A percentile compares a stretch with the other conserved stretches of the same genome.
Evolutionary conservation across 495 filamentous ascomycete species (phyloP).

Genomic region (Aspergillus taichungensis): DNA sequence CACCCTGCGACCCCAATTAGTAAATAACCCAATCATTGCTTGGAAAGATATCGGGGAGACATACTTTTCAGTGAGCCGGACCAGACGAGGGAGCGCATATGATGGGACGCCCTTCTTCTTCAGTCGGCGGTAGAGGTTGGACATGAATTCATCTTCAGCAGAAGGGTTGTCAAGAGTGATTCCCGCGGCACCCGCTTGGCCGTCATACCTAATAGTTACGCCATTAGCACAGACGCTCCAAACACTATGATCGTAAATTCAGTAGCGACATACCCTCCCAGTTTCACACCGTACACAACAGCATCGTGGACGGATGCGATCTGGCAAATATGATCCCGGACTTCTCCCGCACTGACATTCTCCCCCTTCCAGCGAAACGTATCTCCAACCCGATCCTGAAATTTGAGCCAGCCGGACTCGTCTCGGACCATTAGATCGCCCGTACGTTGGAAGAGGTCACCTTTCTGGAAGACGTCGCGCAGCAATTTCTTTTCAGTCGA

Average conservation of each 20-base stretch:
- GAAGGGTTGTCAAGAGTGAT: slow-evolving; percentile 37
- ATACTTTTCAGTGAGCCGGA: slow-evolving; percentile 43
- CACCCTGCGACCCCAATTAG: slow-evolving; percentile 21
- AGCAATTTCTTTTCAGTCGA: slow-evolving; percentile 74
- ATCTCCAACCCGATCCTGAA: slow-evolving; percentile 86
- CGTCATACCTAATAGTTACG: slow-evolving; percentile 34
- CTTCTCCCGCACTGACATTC: slow-evolving; percentile 77
- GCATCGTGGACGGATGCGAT: slow-evolving; percentile 40
- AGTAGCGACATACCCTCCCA: slow-evolving; percentile 24
- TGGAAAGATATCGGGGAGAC: slow-evolving; percentile 2
- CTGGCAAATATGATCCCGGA: slow-evolving; percentile 40
- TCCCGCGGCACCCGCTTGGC: slow-evolving; percentile 43
- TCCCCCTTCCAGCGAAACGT: slow-evolving; percentile 95
- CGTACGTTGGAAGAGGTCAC: slow-evolving; percentile 77
- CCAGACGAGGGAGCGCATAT: slow-evolving; percentile 41
- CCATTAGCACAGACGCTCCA: not conserved
- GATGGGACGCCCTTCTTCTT: slow-evolving; percentile 42
- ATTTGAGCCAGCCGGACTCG: slow-evolving; percentile 61
- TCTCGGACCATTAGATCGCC: slow-evolving; percentile 76
- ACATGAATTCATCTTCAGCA: slow-evolving; percentile 25
- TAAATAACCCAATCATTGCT: too few relatives aligned
- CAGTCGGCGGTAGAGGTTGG: slow-evolving; percentile 27
- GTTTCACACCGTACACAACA: slow-evolving; percentile 42
- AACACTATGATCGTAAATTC: not conserved
- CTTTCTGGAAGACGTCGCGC: slow-evolving; percentile 66